Percentiles rank a stretch among this genome's conserved stretches.
Conservation (phyloP, 2,329 filamentous ascomycete species). For the Colletotrichum higginsianum region DNA sequence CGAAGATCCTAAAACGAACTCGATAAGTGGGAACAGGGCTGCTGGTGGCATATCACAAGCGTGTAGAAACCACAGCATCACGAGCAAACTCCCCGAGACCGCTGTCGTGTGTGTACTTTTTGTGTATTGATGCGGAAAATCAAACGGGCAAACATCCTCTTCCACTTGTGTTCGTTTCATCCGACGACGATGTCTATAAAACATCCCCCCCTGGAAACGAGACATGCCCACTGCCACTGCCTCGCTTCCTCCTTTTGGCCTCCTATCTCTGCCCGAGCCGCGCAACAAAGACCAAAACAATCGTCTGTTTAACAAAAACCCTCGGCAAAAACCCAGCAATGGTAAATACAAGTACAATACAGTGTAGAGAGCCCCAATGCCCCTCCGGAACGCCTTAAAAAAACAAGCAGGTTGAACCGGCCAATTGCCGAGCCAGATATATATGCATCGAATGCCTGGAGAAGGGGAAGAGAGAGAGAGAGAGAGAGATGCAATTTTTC, state of each 20-base stretch:
- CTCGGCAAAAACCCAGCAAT: conserved; percentile 21
- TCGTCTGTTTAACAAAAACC: conserved; percentile 10
- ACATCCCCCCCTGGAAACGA: conserved; percentile 14
- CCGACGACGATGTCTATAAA: conserved; percentile 4
- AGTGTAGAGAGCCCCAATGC: conserved; percentile 20
- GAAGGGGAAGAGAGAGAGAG: conserved; percentile 30
- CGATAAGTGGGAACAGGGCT: no score
- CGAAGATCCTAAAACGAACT: no score
- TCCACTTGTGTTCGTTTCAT: conserved; percentile 12
- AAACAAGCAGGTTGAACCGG: conserved; percentile 31
- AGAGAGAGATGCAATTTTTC: conserved; percentile 29
- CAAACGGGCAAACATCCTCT: conserved; percentile 19
- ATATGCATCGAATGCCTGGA: conserved; percentile 38
- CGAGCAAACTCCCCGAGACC: no score
- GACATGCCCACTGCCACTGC: conserved; percentile 29
- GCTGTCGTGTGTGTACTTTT: conserved; percentile 5
- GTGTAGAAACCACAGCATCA: neutral
- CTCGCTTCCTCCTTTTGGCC: neutral
- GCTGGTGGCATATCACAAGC: no score
- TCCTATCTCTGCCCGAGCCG: neutral
- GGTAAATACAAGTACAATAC: conserved; percentile 41
- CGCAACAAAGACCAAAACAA: conserved; percentile 21
- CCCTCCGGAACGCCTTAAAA: conserved; percentile 37
- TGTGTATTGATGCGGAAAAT: conserved; percentile 39
- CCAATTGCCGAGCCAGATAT: conserved; percentile 34